Evolutionary conservation across 306 rosid genomes (phyloP), one percentile per base, ranked within the genome.

Genomic region (Mimosa pudica): DNA sequence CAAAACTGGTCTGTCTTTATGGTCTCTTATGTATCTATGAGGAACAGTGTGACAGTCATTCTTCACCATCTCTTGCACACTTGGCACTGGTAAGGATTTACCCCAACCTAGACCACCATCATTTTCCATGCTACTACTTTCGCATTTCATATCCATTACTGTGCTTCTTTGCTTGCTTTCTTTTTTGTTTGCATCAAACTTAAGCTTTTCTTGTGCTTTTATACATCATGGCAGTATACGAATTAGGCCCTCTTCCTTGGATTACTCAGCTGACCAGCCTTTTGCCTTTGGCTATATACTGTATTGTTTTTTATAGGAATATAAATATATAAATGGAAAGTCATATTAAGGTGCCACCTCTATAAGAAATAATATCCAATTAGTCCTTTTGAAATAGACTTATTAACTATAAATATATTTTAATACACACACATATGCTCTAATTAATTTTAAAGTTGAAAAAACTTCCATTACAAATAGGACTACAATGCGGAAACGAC

Each of bases 81-180:
- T 75, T n/a, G 84, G 84, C n/a, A 76, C 77, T 20, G 65, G 67
- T 18, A 81, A 36, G 30, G 84, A 81, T 47, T 69, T 81, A 20
- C 81, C 80, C 80, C 80, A 75, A 10, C 77, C 77, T 70, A 81
- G 20, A 4, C 41, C 77, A 13, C 30, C 77, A 13, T 38, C 64
- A 8, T 75, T 72, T 18, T 42, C 49, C 5, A 55, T 48, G 45
- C 33, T 8, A 47, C 10, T n/a, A 52, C 55, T 18, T 73, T 66
- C 75, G 41, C 14, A 3, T 35, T 70, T 47, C 46, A 17, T 16
- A 24, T 48, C 78, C 81, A 76, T 62, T 46, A 4, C 2, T 11
- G 9, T 6, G 6, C 2, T 7, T 42, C 36, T 2, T 13, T 45
- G 10, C 63, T 17, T 16, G 4, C 36, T 63, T 49, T 57, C 20